A percentile compares a stretch with the other conserved stretches of the same genome.
These are phyloP conservation scores for Serpula lacrymans DNA, from an alignment of 768 basidiomycete species.

Conservation along the genomic window DNA sequence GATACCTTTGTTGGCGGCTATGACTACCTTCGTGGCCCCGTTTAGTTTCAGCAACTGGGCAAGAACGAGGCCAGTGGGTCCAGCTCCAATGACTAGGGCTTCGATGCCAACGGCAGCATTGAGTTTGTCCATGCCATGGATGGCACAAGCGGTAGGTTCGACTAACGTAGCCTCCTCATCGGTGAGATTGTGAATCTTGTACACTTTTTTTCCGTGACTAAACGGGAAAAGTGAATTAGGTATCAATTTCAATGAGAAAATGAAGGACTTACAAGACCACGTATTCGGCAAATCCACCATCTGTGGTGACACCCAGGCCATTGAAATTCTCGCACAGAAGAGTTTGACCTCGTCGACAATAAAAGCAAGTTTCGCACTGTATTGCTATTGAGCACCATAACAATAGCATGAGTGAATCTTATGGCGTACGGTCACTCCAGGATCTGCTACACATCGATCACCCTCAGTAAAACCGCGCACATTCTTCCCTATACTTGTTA, in stretches of 20 bases:
- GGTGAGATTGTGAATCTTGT: conserved; percentile 39
- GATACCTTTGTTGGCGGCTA: conserved; percentile 36
- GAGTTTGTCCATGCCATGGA: conserved; percentile 44
- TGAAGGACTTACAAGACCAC: conserved; percentile 31
- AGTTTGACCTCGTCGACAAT: conserved; percentile 35
- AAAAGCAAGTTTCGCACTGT: conserved; percentile 36
- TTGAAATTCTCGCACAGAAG: conserved; percentile 39
- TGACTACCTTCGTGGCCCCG: conserved; percentile 17
- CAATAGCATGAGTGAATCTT: not conserved
- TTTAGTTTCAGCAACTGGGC: conserved; percentile 37
- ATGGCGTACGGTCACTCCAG: conserved; percentile 26
- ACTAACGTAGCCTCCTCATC: conserved; percentile 40
- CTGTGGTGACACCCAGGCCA: conserved; percentile 32
- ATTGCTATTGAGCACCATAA: not conserved
- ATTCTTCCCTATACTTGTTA: conserved; percentile 38
- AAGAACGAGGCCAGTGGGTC: conserved; percentile 40
- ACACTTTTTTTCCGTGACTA: conserved; percentile 29
- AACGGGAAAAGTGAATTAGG: not conserved
- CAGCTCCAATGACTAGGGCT: conserved; percentile 40
- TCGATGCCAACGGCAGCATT: conserved; percentile 37
- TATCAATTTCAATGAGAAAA: not conserved
- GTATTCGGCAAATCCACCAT: conserved; percentile 43
- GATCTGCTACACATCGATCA: conserved; percentile 43
- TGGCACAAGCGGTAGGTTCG: conserved; percentile 41
- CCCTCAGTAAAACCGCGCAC: conserved; percentile 39